Evolutionary conservation across 2,329 filamentous ascomycete genomes (phyloP).

Genomic region (Rasamsonia emersonii): DNA sequence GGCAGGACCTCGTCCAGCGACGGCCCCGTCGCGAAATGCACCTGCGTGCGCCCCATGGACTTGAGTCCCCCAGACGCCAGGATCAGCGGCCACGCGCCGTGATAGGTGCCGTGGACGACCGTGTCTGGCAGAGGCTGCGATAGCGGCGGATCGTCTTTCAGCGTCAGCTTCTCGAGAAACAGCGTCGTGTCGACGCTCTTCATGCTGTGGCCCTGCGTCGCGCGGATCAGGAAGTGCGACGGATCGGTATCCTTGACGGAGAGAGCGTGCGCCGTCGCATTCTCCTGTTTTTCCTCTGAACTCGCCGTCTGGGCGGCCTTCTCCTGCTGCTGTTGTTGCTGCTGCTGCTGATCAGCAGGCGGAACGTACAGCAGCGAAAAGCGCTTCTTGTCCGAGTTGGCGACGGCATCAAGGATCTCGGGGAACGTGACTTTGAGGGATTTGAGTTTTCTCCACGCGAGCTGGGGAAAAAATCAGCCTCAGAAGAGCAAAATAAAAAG

Average conservation of each 20-base stretch:
- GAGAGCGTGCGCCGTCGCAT: conserved; percentile 27
- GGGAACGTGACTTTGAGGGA: conserved; percentile 63
- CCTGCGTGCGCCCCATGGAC: conserved; percentile 75
- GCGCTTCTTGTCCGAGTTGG: conserved; percentile 78
- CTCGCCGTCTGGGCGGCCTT: conserved; percentile 17
- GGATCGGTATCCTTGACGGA: conserved; percentile 42
- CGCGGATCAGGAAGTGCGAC: conserved; percentile 74
- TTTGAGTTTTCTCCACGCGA: conserved; percentile 53
- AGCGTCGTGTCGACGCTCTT: conserved; percentile 59
- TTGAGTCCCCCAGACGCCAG: conserved; percentile 66
- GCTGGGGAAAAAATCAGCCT: conserved; percentile 26
- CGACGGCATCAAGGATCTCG: conserved; percentile 63
- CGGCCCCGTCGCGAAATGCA: conserved; percentile 77
- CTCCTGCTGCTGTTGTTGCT: conserved; percentile 13
- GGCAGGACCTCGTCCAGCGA: conserved; percentile 37
- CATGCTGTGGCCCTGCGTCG: conserved; percentile 91
- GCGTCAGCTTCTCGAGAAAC: conserved; percentile 60
- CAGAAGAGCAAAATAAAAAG: not conserved
- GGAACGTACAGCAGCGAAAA: conserved; percentile 63
- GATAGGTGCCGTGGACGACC: conserved; percentile 85
- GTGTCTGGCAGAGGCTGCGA: conserved; percentile 49
- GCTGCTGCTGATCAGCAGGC: conserved; percentile 12
- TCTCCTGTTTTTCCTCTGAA: conserved; percentile 22
- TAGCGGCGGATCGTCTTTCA: conserved; percentile 35
- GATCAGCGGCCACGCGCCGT: conserved; percentile 68